phyloP scores from a whole-genome alignment of 2,329 filamentous ascomycete genomes.

The Penicillium vulpinum region DNA sequence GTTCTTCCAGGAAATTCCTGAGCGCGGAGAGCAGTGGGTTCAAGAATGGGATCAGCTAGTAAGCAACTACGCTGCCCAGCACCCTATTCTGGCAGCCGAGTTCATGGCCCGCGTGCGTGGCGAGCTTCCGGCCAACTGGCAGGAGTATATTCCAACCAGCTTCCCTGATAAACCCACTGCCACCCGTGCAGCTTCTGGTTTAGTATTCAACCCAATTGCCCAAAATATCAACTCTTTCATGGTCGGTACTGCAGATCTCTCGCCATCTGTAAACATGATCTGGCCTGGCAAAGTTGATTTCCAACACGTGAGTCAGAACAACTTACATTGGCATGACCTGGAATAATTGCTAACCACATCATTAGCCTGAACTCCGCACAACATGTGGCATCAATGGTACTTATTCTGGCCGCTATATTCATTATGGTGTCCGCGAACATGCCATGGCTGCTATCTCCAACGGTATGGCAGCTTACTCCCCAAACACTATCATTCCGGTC shows the following conservation, averaged over 20 bases:
- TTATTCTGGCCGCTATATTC: conserved; percentile 53
- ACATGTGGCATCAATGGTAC: conserved; percentile 49
- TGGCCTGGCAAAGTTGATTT: conserved; percentile 56
- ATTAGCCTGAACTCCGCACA: conserved; percentile 30
- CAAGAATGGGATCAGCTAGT: conserved; percentile 53
- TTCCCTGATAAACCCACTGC: conserved; percentile 55
- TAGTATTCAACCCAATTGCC: conserved; percentile 56
- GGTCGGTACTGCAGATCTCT: conserved; percentile 57
- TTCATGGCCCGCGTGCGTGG: conserved; percentile 53
- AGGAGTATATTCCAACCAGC: conserved; percentile 49
- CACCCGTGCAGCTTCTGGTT: conserved; percentile 49
- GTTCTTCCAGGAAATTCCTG: conserved; percentile 55
- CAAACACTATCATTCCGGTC: conserved; percentile 57
- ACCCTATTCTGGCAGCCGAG: conserved; percentile 52
- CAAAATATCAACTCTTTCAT: conserved; percentile 51
- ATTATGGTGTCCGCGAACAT: conserved; percentile 62
- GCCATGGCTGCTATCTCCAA: conserved; percentile 81
- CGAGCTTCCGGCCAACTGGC: conserved; percentile 52
- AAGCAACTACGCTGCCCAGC: conserved; percentile 42
- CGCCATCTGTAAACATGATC: conserved; percentile 57
- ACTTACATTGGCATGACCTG: neutral
- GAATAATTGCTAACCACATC: conserved; percentile 5
- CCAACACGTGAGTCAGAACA: conserved; percentile 43
- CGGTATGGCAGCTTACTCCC: conserved; percentile 60
- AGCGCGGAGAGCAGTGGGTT: conserved; percentile 50